Evolutionary conservation across 495 filamentous ascomycete species (phyloP), one percentile per base, ranked within the genome.

Genomic region (Trichoderma orchidacearum): DNA sequence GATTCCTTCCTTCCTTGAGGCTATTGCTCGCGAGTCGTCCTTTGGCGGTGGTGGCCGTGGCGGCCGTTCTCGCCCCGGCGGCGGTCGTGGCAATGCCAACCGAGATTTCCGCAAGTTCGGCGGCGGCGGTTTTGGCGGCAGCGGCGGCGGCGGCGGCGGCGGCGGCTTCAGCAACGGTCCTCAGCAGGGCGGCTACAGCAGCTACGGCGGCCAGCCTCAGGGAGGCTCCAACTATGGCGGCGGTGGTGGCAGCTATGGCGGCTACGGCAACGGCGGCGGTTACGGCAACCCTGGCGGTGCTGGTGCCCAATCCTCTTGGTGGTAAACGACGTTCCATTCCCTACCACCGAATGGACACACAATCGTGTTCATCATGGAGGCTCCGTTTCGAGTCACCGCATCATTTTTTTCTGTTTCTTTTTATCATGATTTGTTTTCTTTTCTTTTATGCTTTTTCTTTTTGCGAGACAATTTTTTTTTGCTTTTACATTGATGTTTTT

Each of bases 1-100:
- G 64, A 84, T 97, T 58, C 93, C 93, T 28, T 68, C 75, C 29
- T 98, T 97, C 82, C 75, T 98, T 28, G 93, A 97, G 79, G 91
- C 85, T 66, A 94, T 96, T 74, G 90, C 93, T 65, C 90, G 93
- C 59, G 93, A 96, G 75, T 86, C 88, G 51, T 84, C 86, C 60
- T 87, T 84, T 62, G 88, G 81, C 61, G 85, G 88, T 53, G 79
- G 87, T 45, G 77, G 87, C 56, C 74, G 86, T 45, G 78, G 90
- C 56, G 79, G 89, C 58, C 78, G 89, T 57, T 55, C 53, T 35
- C 53, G 53, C 32, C 30, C 30, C 25, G 77, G 85, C 57, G 80
- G 86, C 61, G 84, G 81, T 50, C 73, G 80, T 56, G 79, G 79
- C 59, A 73, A 81, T 58, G 74, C 76, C 61, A 93, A 86, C 67